Base-by-base conservation (phyloP, 192 early-diverging fungal genomes). In the Coemansia sp. region DNA sequence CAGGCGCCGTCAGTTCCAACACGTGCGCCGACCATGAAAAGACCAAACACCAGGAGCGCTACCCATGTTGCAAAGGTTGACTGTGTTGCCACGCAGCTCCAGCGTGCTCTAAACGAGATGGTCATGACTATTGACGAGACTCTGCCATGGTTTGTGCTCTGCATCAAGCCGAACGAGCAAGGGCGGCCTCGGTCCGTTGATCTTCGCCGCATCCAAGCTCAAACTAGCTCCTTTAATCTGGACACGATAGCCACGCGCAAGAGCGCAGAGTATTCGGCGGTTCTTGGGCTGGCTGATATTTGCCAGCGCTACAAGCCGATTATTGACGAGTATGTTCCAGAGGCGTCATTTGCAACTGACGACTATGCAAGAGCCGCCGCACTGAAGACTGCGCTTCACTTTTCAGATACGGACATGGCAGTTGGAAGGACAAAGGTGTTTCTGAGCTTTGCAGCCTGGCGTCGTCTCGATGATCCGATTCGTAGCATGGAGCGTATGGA, bases 361-460 rank as follows among this genome's bases (percentile, higher is more conserved):
- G 69, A 72, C 51, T 55, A 41, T 10, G 39, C 76, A 20, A 64
- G 41, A 46, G 75, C 70, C 68, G 19, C 59, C 3, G 82, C 82
- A 16, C 65, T 84, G 50, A 79, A 79, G 59, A 44, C 53, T n/a
- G 82, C 77, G 38, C 61, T 84, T 62, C 68, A 84, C 43, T 84
- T 86, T 70, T 40, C 67, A 0, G 71, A 72, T 48, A 55, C 76
- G 0, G 85, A 89, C 57, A 85, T 86, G 74, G 74, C 83, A 10
- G 60, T 90, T 25, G 88, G 88, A 8, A 65, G 70, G 25, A 74
- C 71, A 22, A 84, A 91, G 68, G 81, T 95, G 17, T 95, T 89
- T 64, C 67, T 98, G 49, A 86, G 85, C 63, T 94, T 93, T 77
- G 66, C 37, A 2, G 85, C 87, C 14, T 98, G 95, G 96, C 85